Conservation (phyloP, 164 flowering plant species). For the Piper betle region DNA sequence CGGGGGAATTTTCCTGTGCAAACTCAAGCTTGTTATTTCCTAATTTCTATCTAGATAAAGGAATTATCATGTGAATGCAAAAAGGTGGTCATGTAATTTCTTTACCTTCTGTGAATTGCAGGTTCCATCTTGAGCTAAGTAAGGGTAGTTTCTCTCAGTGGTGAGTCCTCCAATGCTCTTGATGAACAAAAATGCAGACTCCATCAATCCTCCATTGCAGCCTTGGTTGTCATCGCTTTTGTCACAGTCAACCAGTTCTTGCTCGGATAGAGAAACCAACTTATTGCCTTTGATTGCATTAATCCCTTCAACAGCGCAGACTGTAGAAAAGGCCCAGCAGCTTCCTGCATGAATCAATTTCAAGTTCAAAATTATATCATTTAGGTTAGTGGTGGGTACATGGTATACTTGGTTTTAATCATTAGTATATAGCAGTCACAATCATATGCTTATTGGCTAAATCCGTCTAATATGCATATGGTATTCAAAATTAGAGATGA, state of each 20-base stretch:
- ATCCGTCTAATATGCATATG: not conserved
- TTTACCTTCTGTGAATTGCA: slow-evolving; percentile 44
- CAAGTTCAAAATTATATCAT: too few species aligned
- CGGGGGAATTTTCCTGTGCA: slow-evolving; percentile 36
- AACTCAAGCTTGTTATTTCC: not conserved
- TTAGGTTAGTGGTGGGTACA: too few species aligned
- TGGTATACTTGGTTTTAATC: too few species aligned
- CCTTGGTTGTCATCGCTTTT: slow-evolving; percentile 44
- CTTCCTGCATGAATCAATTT: slow-evolving; percentile 33
- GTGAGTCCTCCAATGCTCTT: slow-evolving; percentile 55
- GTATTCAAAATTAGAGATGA: too few species aligned
- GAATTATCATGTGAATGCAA: too few species aligned
- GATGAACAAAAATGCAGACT: slow-evolving; percentile 55
- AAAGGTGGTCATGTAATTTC: not conserved
- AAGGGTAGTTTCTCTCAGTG: slow-evolving; percentile 55
- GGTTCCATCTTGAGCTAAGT: slow-evolving; percentile 42
- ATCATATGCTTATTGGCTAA: not conserved
- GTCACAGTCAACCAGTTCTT: slow-evolving; percentile 80
- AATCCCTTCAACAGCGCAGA: slow-evolving; percentile 76
- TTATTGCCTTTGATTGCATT: slow-evolving; percentile 56
- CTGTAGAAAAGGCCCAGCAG: slow-evolving; percentile 91
- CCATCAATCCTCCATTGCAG: slow-evolving; percentile 86
- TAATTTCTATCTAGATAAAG: not conserved
- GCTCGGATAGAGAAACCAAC: slow-evolving; percentile 67
- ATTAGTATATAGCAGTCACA: not conserved